A percentile compares a stretch with the other conserved stretches of the same genome.
These are phyloP conservation scores for Acanthamoeba rhysodes DNA, from an alignment of 208 protist genomes.

Conservation along the genomic window DNA sequence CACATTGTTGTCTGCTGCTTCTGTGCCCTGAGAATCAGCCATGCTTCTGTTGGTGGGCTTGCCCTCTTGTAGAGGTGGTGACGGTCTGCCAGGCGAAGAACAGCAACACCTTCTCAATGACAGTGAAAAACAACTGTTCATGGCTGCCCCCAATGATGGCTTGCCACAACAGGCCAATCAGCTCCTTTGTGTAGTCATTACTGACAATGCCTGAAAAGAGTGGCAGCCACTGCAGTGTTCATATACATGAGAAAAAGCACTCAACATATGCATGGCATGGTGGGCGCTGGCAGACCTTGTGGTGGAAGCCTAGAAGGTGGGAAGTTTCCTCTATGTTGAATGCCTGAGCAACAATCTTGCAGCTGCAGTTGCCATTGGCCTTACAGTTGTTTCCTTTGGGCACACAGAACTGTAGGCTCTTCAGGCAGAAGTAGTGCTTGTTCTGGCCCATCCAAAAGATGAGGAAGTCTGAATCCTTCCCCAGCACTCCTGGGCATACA, in stretches of 20 bases:
- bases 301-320: not conserved
- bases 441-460: not conserved
- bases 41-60: not conserved
- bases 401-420: constrained; percentile 1
- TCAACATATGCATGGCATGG: not conserved
- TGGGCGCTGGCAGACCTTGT: not conserved
- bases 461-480: constrained; percentile 42
- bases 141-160: not conserved
- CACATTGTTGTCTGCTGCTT: not conserved
- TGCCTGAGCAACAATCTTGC: not conserved
- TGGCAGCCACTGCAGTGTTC: not conserved
- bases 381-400: not conserved
- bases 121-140: not conserved
- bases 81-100: not conserved
- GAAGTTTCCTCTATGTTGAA: not conserved
- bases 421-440: constrained; percentile 33
- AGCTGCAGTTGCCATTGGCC: not conserved
- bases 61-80: not conserved
- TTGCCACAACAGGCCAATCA: not conserved
- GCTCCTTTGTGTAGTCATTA: constrained; percentile 2
- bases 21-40: not conserved
- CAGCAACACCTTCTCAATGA: not conserved
- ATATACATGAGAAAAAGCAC: too few species aligned
- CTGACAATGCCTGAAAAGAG: not conserved
- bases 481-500: not conserved